Base-by-base conservation (phyloP, 495 filamentous ascomycete species). In the Xylaria venustula region DNA sequence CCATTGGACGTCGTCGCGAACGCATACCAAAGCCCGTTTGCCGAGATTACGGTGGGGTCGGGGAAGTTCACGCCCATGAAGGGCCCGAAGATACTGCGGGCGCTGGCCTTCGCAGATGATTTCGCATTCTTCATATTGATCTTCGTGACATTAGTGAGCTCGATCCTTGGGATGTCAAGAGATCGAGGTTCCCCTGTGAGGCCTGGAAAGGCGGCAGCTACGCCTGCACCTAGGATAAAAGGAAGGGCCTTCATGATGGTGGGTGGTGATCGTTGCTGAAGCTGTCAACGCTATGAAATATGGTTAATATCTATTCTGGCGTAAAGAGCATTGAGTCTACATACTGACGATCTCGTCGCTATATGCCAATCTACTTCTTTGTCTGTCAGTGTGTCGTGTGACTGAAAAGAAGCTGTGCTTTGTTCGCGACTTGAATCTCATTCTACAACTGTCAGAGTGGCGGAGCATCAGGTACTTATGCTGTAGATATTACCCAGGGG, bases 41-140 rank as follows among this genome's bases (percentile, higher is more conserved):
- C 64, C 58, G 61, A 67, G 23, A 73, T 67, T 15, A 73, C 60
- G 4, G 54, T 46, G 7, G 67, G 71, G 45, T 72, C 67, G 0
- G 71, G 71, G 58, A 73, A 73, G 52, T 72, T 47, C 32, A 64
- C 61, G 5, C 56, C 63, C 62, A 69, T 67, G 32, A 62, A 62
- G n/a, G 64, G 64, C 7, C 67, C 67, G 0, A 49, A 59, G 5
- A 69, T 40, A 26, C 64, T 58, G 22, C 67, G 64, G 30, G 42
- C 64, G 54, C 12, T 62, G 37, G 22, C 60, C 14, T 46, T 56
- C 36, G 19, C n/a, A 41, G 37, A 41, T 34, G 30, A 34, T 19
- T 23, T 45, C 7, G 42, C 23, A 58, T 45, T 55, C 62, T 57
- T 19, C 62, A 61, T 51, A 64, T 60, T 58, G 61, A 62, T 37